Percentiles rank a stretch among this genome's conserved stretches.
Conservation (phyloP, 805 yeast species). For the Ogataea pini region DNA sequence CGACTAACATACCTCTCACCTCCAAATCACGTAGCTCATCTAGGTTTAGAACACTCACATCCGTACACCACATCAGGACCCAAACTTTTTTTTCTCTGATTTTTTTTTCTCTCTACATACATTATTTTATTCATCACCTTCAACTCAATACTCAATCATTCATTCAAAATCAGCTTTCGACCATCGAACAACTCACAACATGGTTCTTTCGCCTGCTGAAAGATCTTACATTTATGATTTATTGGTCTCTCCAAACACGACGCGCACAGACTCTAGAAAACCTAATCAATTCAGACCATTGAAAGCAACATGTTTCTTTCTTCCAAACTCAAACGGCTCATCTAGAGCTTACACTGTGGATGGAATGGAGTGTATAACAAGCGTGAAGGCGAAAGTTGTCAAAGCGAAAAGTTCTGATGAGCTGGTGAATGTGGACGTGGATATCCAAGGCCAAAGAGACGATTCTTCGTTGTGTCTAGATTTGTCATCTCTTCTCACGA, state of each 20-base stretch:
- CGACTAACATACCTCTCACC: too few relatives aligned
- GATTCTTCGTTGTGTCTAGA: constrained; percentile 70
- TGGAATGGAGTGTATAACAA: constrained; percentile 92
- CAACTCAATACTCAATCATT: neutral
- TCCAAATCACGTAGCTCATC: too few relatives aligned
- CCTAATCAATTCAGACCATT: constrained; percentile 79
- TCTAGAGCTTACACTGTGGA: constrained; percentile 83
- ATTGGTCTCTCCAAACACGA: constrained; percentile 54
- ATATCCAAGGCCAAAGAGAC: constrained; percentile 77
- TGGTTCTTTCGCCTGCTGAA: constrained; percentile 77
- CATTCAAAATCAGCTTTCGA: neutral
- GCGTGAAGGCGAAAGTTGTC: constrained; percentile 84
- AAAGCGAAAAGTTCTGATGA: constrained; percentile 40
- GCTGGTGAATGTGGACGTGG: constrained; percentile 74
- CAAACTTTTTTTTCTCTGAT: too few relatives aligned
- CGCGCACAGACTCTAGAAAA: constrained; percentile 82
- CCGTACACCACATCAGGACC: too few relatives aligned
- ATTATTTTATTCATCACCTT: neutral
- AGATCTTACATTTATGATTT: constrained; percentile 77
- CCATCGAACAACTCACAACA: constrained; percentile 25
- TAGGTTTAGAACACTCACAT: too few relatives aligned
- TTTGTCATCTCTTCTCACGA: constrained; percentile 60
- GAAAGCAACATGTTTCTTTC: constrained; percentile 75
- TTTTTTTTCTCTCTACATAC: too few relatives aligned
- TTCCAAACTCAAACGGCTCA: constrained; percentile 91